Evolutionary conservation across 805 yeast genomes (phyloP).

Genomic region (Candida jianshihensis): DNA sequence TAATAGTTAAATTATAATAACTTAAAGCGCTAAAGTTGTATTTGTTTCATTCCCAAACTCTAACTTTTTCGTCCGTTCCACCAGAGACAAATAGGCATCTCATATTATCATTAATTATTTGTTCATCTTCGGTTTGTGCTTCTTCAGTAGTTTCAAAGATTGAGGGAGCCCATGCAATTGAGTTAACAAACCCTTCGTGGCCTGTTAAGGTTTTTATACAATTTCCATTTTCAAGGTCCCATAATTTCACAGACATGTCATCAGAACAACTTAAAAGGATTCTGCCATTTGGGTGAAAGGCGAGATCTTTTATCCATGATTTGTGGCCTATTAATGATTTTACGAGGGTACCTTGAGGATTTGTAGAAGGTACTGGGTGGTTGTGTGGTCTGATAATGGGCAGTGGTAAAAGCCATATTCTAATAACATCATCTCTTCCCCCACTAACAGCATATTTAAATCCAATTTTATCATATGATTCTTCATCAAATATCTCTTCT

Average conservation of each 20-base stretch:
- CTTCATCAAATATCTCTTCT: constrained; percentile 21
- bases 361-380: constrained; percentile 48
- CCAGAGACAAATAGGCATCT: constrained; percentile 80
- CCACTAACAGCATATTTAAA: constrained; percentile 71
- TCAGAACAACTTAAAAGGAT: constrained; percentile 69
- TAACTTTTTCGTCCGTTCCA: constrained; percentile 89
- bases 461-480: constrained; percentile 34
- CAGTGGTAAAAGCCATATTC: constrained; percentile 71
- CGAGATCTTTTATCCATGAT: constrained; percentile 75
- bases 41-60: constrained; percentile 81
- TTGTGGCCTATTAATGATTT: constrained; percentile 65
- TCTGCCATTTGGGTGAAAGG: constrained; percentile 70
- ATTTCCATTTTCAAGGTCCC: constrained; percentile 59
- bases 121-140: constrained; percentile 21
- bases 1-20: neutral
- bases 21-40: too few species aligned
- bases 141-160: constrained; percentile 24
- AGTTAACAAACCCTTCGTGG: constrained; percentile 74
- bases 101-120: constrained; percentile 37
- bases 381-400: constrained; percentile 52
- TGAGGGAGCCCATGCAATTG: constrained; percentile 48
- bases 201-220: constrained; percentile 46
- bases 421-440: constrained; percentile 69
- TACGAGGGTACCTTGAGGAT: constrained; percentile 55
- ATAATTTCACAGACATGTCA: constrained; percentile 65